Percentiles rank a stretch among this genome's conserved stretches.
phyloP scores from a whole-genome alignment of 2,329 filamentous ascomycete genomes.

The Cladosporium velox region DNA sequence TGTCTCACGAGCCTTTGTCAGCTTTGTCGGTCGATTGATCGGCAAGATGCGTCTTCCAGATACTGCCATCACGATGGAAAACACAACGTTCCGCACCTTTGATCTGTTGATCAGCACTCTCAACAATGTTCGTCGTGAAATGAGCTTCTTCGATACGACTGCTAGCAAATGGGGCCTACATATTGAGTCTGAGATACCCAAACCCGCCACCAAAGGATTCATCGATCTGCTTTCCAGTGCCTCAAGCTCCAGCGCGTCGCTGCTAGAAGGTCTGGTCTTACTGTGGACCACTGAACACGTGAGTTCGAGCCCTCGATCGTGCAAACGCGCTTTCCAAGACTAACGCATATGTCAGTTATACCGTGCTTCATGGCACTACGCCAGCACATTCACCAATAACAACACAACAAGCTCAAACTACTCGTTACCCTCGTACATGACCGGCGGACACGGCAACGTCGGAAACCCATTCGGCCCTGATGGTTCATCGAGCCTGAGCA shows the following conservation, averaged over 20 bases:
- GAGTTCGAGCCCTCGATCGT: slow-evolving; percentile 28
- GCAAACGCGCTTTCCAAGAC: neutral
- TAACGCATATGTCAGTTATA: slow-evolving; percentile 42
- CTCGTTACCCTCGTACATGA: slow-evolving; percentile 37
- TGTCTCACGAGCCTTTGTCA: slow-evolving; percentile 70
- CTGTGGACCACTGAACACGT: slow-evolving; percentile 74
- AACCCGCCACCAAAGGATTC: slow-evolving; percentile 55
- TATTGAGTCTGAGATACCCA: slow-evolving; percentile 48
- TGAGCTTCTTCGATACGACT: slow-evolving; percentile 67
- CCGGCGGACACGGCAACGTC: slow-evolving; percentile 5
- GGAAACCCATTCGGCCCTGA: slow-evolving; percentile 10
- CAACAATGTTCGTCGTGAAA: slow-evolving; percentile 66
- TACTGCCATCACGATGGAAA: slow-evolving; percentile 45
- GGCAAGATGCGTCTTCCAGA: slow-evolving; percentile 60
- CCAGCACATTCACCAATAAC: slow-evolving; percentile 44
- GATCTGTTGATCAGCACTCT: slow-evolving; percentile 65
- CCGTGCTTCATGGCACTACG: slow-evolving; percentile 51
- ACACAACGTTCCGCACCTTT: slow-evolving; percentile 58
- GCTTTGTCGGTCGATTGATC: slow-evolving; percentile 66
- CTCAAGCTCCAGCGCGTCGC: slow-evolving; percentile 50
- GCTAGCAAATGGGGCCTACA: slow-evolving; percentile 61
- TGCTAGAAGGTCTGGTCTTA: slow-evolving; percentile 71
- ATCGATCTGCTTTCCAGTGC: slow-evolving; percentile 63
- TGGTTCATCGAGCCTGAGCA: slow-evolving; percentile 31
- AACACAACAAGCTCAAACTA: slow-evolving; percentile 32